phyloP scores from a whole-genome alignment of 2,329 filamentous ascomycete species.

The Colletotrichum sp. region DNA sequence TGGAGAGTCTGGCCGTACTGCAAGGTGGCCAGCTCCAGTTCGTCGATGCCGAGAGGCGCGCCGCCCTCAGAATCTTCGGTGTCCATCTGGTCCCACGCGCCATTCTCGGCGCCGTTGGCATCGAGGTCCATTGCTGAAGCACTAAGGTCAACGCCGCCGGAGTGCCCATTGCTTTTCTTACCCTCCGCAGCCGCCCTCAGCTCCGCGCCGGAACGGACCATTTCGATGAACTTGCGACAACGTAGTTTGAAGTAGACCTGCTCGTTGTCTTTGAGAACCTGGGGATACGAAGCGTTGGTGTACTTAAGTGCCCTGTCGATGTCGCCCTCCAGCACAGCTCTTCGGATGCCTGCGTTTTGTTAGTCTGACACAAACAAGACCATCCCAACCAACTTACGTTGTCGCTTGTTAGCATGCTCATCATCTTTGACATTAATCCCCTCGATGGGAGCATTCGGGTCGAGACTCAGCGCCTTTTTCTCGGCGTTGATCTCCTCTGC shows the following conservation, averaged over 20 bases:
- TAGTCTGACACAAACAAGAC: neutral
- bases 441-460: constrained; percentile 55
- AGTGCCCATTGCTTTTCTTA: constrained; percentile 49
- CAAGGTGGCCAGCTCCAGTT: constrained; percentile 72
- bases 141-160: constrained; percentile 45
- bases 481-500: constrained; percentile 79
- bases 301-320: constrained; percentile 89
- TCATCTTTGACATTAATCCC: constrained; percentile 78
- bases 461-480: constrained; percentile 70
- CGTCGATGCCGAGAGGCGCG: constrained; percentile 29
- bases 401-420: constrained; percentile 83
- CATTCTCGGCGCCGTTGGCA: constrained; percentile 48
- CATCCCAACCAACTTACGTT: constrained; percentile 64
- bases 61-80: constrained; percentile 46
- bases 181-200: constrained; percentile 54
- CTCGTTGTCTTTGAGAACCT: constrained; percentile 79
- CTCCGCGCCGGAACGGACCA: constrained; percentile 80
- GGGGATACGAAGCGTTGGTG: constrained; percentile 79
- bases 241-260: constrained; percentile 87
- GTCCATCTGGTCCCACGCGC: constrained; percentile 56
- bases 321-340: constrained; percentile 87
- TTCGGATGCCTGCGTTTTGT: constrained; percentile 71
- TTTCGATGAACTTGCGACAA: constrained; percentile 93
- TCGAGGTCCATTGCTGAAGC: constrained; percentile 62
- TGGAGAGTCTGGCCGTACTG: constrained; percentile 81